Evolutionary conservation across 1,139 yeast species (phyloP).

Genomic region (Suhomyces wounanorum): DNA sequence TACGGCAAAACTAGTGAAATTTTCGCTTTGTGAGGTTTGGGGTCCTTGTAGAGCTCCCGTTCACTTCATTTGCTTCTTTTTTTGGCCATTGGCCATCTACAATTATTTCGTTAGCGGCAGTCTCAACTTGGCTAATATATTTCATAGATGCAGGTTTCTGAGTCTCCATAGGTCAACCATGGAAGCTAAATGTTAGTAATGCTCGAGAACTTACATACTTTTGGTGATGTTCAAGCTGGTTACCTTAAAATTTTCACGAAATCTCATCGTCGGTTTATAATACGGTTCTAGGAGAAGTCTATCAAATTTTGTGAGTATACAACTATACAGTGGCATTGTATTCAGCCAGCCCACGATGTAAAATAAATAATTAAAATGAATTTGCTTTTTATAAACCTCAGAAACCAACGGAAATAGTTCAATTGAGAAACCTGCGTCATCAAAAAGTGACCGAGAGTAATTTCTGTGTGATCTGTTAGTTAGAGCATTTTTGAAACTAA

Average conservation of each 20-base stretch:
- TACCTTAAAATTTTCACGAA: no score
- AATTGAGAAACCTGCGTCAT: background rate
- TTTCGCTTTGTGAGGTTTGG: background rate
- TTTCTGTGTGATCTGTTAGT: background rate
- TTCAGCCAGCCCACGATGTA: background rate
- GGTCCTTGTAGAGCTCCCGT: background rate
- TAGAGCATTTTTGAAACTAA: slow-evolving; percentile 32
- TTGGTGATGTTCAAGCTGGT: no score
- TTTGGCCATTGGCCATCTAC: background rate
- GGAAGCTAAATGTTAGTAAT: no score
- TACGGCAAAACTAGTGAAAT: background rate
- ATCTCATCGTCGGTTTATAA: no score
- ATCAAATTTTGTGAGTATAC: background rate
- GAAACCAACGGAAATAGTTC: background rate
- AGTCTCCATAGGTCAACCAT: background rate
- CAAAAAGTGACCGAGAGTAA: background rate
- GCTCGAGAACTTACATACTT: no score
- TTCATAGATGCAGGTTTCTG: background rate
- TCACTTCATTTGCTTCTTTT: background rate
- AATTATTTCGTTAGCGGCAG: background rate
- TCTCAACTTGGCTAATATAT: background rate
- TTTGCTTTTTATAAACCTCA: no score
- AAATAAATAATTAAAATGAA: background rate
- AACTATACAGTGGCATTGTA: background rate
- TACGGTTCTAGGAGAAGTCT: no score